Evolutionary conservation across 2,329 filamentous ascomycete genomes (phyloP), one percentile per base, ranked within the genome.

Genomic region (Talaromyces verruculosus): DNA sequence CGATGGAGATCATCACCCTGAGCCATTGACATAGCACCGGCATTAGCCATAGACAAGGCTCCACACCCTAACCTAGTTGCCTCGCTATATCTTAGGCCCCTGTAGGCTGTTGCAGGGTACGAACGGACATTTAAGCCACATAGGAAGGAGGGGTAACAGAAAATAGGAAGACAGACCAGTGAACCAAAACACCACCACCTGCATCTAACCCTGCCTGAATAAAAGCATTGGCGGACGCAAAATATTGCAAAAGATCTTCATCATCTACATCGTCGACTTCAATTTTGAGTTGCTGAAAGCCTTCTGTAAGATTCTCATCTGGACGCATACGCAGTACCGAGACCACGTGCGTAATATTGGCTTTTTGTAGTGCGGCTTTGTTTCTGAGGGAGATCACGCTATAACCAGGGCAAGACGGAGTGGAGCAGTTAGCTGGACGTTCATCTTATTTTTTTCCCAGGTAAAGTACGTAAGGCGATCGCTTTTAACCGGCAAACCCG

Each of bases 231-330:
- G 90, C 90, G 62, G 83, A 83, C 6, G 93, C 87, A 68, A 98
- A 89, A 77, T 96, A 88, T 68, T 91, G 86, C 19, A 98, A 81
- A 61, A 98, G 79, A 78, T 99, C 92, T 71, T 93, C 89, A 73
- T 97, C 92, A 22, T 94, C 91, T 61, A 93, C 87, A 81, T 99
- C 95, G 77, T 98, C 91, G 51, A 97, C 88, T 70, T 96, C 90
- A 69, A 98, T 90, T 67, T 88, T 84, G 71, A 92, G 84, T 76
- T 96, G 92, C 69, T 88, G 81, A 76, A 88, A 92, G 49, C 84
- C 82, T 69, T 85, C 83, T 73, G 63, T 62, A 10, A 87, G 88
- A 47, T 84, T 82, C 67, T 81, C 80, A 59, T 86, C 78, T 51
- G 85, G 84, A 28, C 47, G 61, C 65, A 67, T 67, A 47, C 65